Conservation (phyloP, 164 flowering plant species). For the Akebia trifoliata region DNA sequence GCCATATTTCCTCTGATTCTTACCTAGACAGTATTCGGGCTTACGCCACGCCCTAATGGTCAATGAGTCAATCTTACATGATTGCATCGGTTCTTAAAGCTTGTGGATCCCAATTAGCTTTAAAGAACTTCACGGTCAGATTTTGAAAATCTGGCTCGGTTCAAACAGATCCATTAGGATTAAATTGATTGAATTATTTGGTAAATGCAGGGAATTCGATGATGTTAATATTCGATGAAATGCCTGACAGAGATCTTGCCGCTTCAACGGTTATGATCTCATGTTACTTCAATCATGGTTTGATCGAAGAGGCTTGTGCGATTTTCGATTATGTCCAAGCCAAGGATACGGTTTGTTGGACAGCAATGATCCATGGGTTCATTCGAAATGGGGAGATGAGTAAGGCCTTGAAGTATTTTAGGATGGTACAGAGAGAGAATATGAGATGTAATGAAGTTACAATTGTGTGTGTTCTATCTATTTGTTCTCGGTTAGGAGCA, state of each 20-base stretch:
- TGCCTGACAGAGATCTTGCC: conserved; percentile 27
- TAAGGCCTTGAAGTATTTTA: conserved; percentile 33
- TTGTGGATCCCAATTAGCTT: conserved; percentile 19
- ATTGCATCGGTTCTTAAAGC: conserved; percentile 26
- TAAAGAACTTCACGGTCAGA: conserved; percentile 29
- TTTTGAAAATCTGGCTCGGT: conserved; percentile 26
- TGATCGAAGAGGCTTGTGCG: conserved; percentile 20
- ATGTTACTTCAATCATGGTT: conserved; percentile 21
- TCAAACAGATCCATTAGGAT: conserved; percentile 17
- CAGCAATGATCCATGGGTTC: conserved; percentile 41
- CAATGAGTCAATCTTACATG: conserved; percentile 8
- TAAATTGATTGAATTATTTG: conserved; percentile 32
- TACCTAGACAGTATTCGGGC: conserved; percentile 20
- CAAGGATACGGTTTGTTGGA: conserved; percentile 44
- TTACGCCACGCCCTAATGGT: conserved; percentile 26
- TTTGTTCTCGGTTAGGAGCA: conserved; percentile 41
- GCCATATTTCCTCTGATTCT: conserved; percentile 18
- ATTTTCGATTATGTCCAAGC: conserved; percentile 15
- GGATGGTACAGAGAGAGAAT: conserved; percentile 28
- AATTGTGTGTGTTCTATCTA: conserved; percentile 35
- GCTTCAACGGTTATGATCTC: conserved; percentile 28
- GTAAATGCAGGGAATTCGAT: conserved; percentile 31
- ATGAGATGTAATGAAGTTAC: conserved; percentile 38
- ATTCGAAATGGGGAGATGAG: conserved; percentile 30
- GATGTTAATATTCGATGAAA: conserved; percentile 29